Evolutionary conservation across 805 yeast genomes (phyloP).

Genomic region (Wickerhamiella cacticola): DNA sequence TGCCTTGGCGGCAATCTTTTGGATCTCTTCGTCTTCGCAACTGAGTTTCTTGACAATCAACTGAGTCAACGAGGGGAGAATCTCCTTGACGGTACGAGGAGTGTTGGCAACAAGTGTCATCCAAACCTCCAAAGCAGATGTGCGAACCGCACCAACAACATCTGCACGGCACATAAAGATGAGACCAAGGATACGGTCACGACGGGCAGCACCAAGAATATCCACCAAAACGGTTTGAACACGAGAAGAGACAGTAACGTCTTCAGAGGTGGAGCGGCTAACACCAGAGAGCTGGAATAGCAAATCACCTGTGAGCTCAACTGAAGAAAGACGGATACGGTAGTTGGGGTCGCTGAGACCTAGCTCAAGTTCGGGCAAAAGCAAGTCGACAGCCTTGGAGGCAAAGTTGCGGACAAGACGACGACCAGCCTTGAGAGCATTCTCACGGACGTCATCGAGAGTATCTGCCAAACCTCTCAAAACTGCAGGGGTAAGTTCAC

Average conservation of each 20-base stretch:
- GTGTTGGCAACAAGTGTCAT: conserved; percentile 92
- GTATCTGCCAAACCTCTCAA: conserved; percentile 81
- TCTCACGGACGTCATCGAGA: conserved; percentile 77
- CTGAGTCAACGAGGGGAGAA: conserved; percentile 68
- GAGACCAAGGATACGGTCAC: conserved; percentile 76
- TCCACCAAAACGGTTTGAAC: conserved; percentile 35
- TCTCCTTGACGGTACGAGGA: conserved; percentile 86
- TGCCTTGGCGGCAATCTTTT: conserved; percentile 83
- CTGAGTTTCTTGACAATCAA: conserved; percentile 76
- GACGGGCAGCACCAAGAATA: conserved; percentile 73
- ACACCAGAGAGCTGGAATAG: conserved; percentile 90
- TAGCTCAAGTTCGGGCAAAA: conserved; percentile 83
- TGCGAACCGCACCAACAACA: conserved; percentile 72
- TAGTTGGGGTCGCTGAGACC: conserved; percentile 75
- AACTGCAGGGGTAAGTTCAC: conserved; percentile 80
- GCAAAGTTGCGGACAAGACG: conserved; percentile 86
- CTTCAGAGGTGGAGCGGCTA: conserved; percentile 25
- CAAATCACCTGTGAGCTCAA: conserved; percentile 89
- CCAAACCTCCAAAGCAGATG: conserved; percentile 90
- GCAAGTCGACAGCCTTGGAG: conserved; percentile 77
- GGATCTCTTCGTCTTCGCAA: conserved; percentile 61
- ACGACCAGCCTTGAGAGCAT: conserved; percentile 85
- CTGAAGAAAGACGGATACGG: conserved; percentile 85
- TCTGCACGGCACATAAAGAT: conserved; percentile 91
- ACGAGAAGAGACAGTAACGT: background rate